Evolutionary conservation across 2,329 filamentous ascomycete genomes (phyloP), one percentile per base, ranked within the genome.

Genomic region (Colletotrichum horii): DNA sequence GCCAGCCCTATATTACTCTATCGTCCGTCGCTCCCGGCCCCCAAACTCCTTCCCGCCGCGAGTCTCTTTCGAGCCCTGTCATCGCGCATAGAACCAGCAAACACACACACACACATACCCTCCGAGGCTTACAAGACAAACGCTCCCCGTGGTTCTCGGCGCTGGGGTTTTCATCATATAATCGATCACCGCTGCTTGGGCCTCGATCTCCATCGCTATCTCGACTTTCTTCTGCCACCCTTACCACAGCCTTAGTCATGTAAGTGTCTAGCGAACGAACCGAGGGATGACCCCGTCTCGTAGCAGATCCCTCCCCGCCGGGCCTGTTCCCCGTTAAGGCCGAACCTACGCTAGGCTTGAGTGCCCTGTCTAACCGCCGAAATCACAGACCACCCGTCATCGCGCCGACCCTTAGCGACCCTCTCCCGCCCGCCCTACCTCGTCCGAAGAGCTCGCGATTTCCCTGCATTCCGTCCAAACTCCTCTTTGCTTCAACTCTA

Each of bases 1-100:
- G 64, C 73, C 73, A 75, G 73, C 73, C 73, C 73, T 75, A 75
- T 73, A 75, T 73, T 73, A 73, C 56, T 73, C 69, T 60, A 73
- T 58, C 64, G 48, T 30, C 43, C 70, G 43, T 68, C 69, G 32
- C 70, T 67, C 62, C 56, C 43, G 64, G 73, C 73, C 73, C 73
- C 73, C 70, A 73, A 67, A 43, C 56, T 48, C 58, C 70, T 65
- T 73, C 64, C 70, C 73, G 64, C 38, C 24, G 70, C 24, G 56
- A 75, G 72, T 60, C 62, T 66, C 34, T 30, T 26, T 43, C 66
- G 7, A 43, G 48, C 56, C 32, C 56, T 58, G 56, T 36, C 70
- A 52, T 68, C 30, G 26, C 70, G 34, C 70, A 69, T 69, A 38
- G 15, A 55, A 34, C 34, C 69, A 60, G 16, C 43, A 56, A 60